Evolutionary conservation across 345 rosid species (phyloP).

Genomic region (Arabis hirsuta): DNA sequence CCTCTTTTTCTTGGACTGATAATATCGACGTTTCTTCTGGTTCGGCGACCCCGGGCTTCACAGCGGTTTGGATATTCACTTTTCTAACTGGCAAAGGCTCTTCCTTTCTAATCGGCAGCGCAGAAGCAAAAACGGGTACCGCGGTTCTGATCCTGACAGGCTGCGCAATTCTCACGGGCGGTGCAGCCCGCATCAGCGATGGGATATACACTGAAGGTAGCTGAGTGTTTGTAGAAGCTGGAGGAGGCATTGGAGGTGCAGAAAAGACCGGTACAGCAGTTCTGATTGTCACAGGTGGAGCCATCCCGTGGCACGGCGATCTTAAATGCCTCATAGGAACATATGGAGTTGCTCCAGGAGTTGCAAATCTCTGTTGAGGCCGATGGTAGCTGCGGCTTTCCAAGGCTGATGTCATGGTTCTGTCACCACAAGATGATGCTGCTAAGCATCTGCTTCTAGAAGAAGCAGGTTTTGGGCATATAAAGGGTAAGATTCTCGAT

Average conservation of each 20-base stretch:
- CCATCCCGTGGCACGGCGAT: constrained; percentile 65
- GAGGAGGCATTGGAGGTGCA: constrained; percentile 71
- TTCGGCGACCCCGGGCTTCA: constrained; percentile 20
- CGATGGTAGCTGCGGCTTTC: constrained; percentile 52
- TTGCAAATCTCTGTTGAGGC: constrained; percentile 63
- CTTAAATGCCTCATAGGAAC: constrained; percentile 75
- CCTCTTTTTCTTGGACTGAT: constrained; percentile 12
- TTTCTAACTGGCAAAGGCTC: constrained; percentile 41
- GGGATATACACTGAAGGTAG: constrained; percentile 49
- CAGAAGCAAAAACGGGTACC: constrained; percentile 66
- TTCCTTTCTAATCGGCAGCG: constrained; percentile 51
- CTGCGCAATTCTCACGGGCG: constrained; percentile 57
- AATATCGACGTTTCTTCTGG: constrained; percentile 26
- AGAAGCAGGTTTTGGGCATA: constrained; percentile 62
- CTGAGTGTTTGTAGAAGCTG: constrained; percentile 53
- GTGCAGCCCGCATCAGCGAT: constrained; percentile 46
- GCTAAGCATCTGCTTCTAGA: constrained; percentile 59
- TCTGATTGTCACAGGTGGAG: constrained; percentile 89
- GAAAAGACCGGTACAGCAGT: constrained; percentile 79
- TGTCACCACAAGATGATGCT: constrained; percentile 23
- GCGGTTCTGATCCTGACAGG: constrained; percentile 80
- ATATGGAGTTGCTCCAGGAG: constrained; percentile 77
- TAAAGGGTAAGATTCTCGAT: constrained; percentile 89
- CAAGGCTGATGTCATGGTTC: constrained; percentile 32
- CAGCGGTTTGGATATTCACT: constrained; percentile 46